A percentile compares a stretch with the other conserved stretches of the same genome.
These are phyloP conservation scores for Talaromyces albobiverticillius DNA, from an alignment of 2,329 filamentous ascomycete species.

Conservation along the genomic window DNA sequence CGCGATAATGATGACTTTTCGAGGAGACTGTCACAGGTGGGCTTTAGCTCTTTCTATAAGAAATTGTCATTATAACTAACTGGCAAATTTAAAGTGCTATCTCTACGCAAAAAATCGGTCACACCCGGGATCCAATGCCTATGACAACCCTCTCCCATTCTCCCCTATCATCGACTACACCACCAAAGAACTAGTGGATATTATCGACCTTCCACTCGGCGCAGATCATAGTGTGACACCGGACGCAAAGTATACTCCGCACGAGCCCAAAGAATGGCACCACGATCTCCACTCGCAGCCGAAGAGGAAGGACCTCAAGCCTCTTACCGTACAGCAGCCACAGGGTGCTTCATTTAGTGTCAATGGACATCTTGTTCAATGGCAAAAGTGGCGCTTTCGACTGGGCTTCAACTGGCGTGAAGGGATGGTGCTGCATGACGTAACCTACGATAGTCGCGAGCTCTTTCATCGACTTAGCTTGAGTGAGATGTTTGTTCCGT, in stretches of 20 bases:
- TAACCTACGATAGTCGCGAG: slow-evolving; percentile 61
- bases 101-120: not conserved
- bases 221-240: not conserved
- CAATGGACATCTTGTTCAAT: slow-evolving; percentile 50
- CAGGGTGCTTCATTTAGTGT: slow-evolving; percentile 64
- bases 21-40: not conserved
- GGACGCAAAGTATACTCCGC: not conserved
- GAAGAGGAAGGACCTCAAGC: slow-evolving; percentile 54
- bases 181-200: not conserved
- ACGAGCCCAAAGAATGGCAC: not conserved
- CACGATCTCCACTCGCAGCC: not conserved
- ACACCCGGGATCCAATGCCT: no score
- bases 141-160: no score
- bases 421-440: slow-evolving; percentile 64
- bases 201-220: not conserved
- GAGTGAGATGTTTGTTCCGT: slow-evolving; percentile 57
- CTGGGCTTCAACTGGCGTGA: slow-evolving; percentile 68
- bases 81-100: not conserved
- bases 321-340: slow-evolving; percentile 66
- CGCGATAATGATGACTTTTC: not conserved
- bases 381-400: slow-evolving; percentile 67
- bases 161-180: not conserved
- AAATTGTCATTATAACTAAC: not conserved
- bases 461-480: slow-evolving; percentile 64
- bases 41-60: no score